These are phyloP conservation scores for Neurospora sp. DNA, from an alignment of 495 filamentous ascomycete species.

Conservation along the genomic window DNA sequence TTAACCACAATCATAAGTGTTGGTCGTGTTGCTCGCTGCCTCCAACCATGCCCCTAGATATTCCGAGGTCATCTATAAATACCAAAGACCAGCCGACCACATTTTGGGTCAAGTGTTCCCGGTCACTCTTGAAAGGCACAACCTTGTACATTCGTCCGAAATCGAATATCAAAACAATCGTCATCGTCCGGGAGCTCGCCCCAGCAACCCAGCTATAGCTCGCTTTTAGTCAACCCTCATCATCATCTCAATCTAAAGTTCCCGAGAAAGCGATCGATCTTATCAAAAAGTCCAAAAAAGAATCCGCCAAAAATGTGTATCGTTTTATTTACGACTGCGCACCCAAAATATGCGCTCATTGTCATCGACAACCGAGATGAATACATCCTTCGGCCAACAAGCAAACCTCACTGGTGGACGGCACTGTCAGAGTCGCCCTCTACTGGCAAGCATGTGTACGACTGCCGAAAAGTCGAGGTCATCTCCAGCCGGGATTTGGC, in stretches of 20 bases:
- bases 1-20: not conserved
- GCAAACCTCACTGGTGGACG: conserved; percentile 73
- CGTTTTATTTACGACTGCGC: conserved; percentile 75
- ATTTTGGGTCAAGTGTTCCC: not conserved
- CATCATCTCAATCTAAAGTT: not conserved
- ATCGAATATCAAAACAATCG: not conserved
- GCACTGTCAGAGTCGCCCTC: conserved; percentile 20
- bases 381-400: conserved; percentile 83
- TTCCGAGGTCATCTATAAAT: not conserved
- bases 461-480: conserved; percentile 25
- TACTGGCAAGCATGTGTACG: not conserved
- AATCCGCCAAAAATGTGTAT: conserved; percentile 67
- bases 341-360: conserved; percentile 84
- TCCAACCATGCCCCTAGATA: not conserved
- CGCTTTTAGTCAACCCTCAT: not conserved
- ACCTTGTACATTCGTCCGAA: not conserved
- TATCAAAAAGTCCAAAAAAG: not conserved
- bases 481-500: conserved; percentile 43
- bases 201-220: not conserved
- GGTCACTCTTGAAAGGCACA: not conserved
- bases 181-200: not conserved
- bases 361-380: conserved; percentile 93
- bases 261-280: not conserved
- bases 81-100: not conserved
- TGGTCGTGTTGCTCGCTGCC: not conserved